Percentiles rank a stretch among this genome's conserved stretches.
Evolutionary conservation across 768 basidiomycete species (phyloP).

Genomic region (Galerina marginata): DNA sequence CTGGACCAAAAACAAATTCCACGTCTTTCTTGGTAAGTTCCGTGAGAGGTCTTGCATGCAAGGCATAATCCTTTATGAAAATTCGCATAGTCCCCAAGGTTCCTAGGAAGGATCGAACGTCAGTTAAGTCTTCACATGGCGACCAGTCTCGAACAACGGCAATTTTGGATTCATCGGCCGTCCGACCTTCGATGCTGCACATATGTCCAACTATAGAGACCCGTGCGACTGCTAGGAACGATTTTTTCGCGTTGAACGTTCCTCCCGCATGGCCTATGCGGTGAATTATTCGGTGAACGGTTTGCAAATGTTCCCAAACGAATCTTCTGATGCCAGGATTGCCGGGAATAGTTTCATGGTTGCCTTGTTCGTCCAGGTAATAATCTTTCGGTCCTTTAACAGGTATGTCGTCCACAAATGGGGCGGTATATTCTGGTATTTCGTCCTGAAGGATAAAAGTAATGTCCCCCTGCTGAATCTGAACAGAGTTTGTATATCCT

Average conservation of each 20-base stretch:
- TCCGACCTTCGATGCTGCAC: slow-evolving; percentile 36
- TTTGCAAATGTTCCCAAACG: slow-evolving; percentile 44
- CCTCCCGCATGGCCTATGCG: slow-evolving; percentile 35
- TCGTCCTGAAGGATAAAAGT: slow-evolving; percentile 35
- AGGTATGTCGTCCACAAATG: slow-evolving; percentile 18
- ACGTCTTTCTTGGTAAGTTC: slow-evolving; percentile 30
- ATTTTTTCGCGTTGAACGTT: slow-evolving; percentile 39
- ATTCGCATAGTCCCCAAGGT: slow-evolving; percentile 28
- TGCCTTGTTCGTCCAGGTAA: slow-evolving; percentile 26
- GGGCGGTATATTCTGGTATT: slow-evolving; percentile 24
- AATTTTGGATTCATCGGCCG: slow-evolving; percentile 27
- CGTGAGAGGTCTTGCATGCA: slow-evolving; percentile 24
- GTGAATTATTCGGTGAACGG: slow-evolving; percentile 36
- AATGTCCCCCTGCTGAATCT: slow-evolving; percentile 40
- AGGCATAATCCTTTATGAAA: slow-evolving; percentile 34
- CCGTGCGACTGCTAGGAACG: slow-evolving; percentile 10
- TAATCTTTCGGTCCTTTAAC: slow-evolving; percentile 27
- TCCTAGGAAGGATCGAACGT: slow-evolving; percentile 35
- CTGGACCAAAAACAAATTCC: slow-evolving; percentile 34
- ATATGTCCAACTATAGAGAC: slow-evolving; percentile 31
- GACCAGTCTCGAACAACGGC: slow-evolving; percentile 39
- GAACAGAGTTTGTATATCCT: slow-evolving; percentile 39
- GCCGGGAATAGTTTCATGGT: slow-evolving; percentile 21
- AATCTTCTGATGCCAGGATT: slow-evolving; percentile 35
- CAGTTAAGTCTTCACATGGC: slow-evolving; percentile 16